phyloP scores from a whole-genome alignment of 345 rosid genomes.

The Eucalyptus erythrocorys region DNA sequence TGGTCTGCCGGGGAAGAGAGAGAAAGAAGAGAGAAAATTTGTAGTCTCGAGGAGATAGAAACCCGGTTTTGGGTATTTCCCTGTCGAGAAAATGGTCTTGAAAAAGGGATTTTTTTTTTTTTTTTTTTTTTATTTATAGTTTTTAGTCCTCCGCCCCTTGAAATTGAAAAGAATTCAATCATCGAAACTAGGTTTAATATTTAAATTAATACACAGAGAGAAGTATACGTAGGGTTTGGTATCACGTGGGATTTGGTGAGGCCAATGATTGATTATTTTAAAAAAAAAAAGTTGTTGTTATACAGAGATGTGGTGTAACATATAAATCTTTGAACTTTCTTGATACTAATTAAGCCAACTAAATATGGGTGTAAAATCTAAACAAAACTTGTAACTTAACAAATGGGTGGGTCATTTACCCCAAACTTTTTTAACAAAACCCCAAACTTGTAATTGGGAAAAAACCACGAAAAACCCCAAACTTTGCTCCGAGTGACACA shows the following conservation, averaged over 20 bases:
- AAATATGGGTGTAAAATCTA: accelerated
- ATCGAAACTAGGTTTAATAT: too few species aligned
- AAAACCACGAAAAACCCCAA: too few species aligned
- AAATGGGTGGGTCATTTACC: too few species aligned
- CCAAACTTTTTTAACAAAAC: too few species aligned
- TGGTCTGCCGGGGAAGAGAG: not conserved
- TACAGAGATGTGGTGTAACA: accelerated
- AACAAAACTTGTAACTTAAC: too few species aligned
- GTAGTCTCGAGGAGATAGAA: not conserved
- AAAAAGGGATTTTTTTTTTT: not conserved
- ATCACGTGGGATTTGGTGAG: accelerated
- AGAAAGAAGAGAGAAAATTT: not conserved
- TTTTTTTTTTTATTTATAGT: not conserved
- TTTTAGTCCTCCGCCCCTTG: not conserved
- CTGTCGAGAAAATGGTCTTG: not conserved
- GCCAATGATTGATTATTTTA: accelerated
- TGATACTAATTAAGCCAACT: accelerated
- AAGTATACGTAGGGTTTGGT: too few species aligned
- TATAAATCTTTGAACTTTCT: accelerated
- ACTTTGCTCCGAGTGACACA: too few species aligned
- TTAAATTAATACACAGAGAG: too few species aligned
- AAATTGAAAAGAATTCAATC: not conserved
- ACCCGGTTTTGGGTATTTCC: not conserved
- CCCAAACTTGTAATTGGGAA: too few species aligned
- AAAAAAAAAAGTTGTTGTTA: accelerated